Conservation (phyloP, 306 rosid genomes). For the Sechiopsis laciniata region DNA sequence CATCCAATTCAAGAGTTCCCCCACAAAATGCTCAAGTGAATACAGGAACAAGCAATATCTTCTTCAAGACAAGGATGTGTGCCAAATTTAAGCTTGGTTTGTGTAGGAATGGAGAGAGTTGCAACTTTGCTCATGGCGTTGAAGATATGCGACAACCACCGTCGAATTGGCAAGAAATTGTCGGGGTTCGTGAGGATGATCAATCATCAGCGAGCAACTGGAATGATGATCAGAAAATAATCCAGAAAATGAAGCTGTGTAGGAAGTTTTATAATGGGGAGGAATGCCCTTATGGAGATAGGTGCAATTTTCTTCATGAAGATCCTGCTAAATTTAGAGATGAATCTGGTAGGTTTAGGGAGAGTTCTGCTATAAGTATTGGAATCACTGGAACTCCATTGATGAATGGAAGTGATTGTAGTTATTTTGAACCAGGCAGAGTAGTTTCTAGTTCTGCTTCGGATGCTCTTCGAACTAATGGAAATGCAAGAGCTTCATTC, state of each 20-base stretch:
- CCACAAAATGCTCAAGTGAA: slow-evolving; percentile 35
- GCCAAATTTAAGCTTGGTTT: slow-evolving; percentile 55
- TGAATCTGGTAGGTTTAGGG: slow-evolving; percentile 57
- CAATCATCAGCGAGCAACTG: slow-evolving; percentile 34
- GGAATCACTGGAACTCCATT: slow-evolving; percentile 52
- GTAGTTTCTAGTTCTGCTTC: slow-evolving; percentile 27
- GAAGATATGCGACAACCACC: slow-evolving; percentile 87
- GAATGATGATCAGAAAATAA: slow-evolving; percentile 81
- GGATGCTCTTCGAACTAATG: slow-evolving; percentile 21
- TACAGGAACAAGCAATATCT: slow-evolving; percentile 54
- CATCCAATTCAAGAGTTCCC: slow-evolving; percentile 10
- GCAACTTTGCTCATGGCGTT: slow-evolving; percentile 89
- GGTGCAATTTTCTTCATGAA: slow-evolving; percentile 87
- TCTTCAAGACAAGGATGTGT: slow-evolving; percentile 87
- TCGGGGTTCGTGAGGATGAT: slow-evolving; percentile 48
- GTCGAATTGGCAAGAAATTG: slow-evolving; percentile 87
- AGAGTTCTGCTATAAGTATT: slow-evolving; percentile 64
- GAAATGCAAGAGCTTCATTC: slow-evolving; percentile 26
- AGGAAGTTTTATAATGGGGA: slow-evolving; percentile 87
- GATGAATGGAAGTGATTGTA: slow-evolving; percentile 34
- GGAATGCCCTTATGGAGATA: slow-evolving; percentile 86
- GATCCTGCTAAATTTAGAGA: slow-evolving; percentile 76
- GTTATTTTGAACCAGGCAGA: slow-evolving; percentile 39
- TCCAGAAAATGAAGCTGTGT: slow-evolving; percentile 88
- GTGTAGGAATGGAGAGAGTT: slow-evolving; percentile 75